These are phyloP conservation scores for Mercurialis annua DNA, from an alignment of 345 rosid genomes.

Conservation along the genomic window DNA sequence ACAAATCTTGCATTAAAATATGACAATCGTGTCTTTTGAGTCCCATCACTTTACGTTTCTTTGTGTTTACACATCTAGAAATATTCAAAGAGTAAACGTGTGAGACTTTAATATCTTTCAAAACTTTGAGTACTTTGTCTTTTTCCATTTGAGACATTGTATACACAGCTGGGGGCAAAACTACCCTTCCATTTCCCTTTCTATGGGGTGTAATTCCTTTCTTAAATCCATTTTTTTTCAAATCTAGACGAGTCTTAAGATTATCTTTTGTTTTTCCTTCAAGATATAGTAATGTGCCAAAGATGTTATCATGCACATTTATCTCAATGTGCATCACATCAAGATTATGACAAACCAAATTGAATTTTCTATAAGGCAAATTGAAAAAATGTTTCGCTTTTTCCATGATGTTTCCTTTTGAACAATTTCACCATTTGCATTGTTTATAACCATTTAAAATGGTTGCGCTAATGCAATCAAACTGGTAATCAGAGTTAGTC, in stretches of 20 bases:
- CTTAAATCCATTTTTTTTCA: neutral
- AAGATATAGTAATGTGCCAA: too few species aligned
- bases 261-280: too few species aligned
- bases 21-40: constrained; percentile 4
- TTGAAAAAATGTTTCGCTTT: too few species aligned
- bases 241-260: neutral
- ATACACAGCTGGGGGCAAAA: neutral
- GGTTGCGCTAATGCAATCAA: neutral
- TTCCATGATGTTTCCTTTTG: too few species aligned
- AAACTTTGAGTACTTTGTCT: neutral
- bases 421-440: neutral
- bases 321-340: too few species aligned
- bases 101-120: neutral
- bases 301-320: too few species aligned
- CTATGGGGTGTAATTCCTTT: neutral
- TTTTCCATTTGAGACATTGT: neutral
- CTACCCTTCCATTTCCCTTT: neutral
- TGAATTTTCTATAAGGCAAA: too few species aligned
- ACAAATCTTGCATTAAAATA: neutral
- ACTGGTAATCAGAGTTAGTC: neutral
- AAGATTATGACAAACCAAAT: too few species aligned
- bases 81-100: neutral
- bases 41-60: neutral
- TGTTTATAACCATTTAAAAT: neutral
- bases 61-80: neutral